These are phyloP conservation scores for Colletotrichum trifolii DNA, from an alignment of 2,329 filamentous ascomycete genomes.

Conservation along the genomic window DNA sequence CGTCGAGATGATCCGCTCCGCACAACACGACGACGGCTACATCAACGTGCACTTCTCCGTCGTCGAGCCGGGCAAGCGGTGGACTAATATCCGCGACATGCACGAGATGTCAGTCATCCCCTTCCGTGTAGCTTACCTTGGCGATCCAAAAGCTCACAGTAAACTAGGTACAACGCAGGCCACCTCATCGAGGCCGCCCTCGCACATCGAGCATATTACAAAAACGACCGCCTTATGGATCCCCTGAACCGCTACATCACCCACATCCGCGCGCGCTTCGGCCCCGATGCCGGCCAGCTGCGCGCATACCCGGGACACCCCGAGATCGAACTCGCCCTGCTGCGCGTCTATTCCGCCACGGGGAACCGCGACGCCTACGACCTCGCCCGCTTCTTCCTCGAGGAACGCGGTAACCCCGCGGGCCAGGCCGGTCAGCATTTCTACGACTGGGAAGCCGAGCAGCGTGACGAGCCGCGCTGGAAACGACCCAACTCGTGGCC, in stretches of 20 bases:
- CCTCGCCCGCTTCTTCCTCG: slow-evolving; percentile 67
- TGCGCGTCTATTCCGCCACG: slow-evolving; percentile 48
- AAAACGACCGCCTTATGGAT: slow-evolving; percentile 61
- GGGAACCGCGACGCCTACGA: slow-evolving; percentile 51
- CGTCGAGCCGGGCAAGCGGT: slow-evolving; percentile 64
- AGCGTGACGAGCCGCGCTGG: slow-evolving; percentile 46
- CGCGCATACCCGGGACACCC: slow-evolving; percentile 72
- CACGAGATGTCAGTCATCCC: slow-evolving; percentile 63
- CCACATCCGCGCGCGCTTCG: slow-evolving; percentile 63
- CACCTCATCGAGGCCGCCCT: slow-evolving; percentile 72
- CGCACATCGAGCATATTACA: slow-evolving; percentile 64
- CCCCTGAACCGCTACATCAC: slow-evolving; percentile 66
- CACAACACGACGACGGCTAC: slow-evolving; percentile 71
- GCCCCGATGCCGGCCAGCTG: slow-evolving; percentile 58
- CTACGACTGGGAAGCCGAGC: slow-evolving; percentile 62
- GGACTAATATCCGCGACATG: slow-evolving; percentile 69
- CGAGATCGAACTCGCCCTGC: slow-evolving; percentile 60
- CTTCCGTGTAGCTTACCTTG: not conserved
- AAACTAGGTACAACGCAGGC: slow-evolving; percentile 65
- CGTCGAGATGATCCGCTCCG: slow-evolving; percentile 66
- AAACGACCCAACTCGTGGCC: slow-evolving; percentile 60
- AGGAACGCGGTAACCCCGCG: slow-evolving; percentile 62
- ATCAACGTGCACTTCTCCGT: slow-evolving; percentile 73
- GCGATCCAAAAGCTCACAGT: slow-evolving; percentile 19
- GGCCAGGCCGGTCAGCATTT: slow-evolving; percentile 62